Evolutionary conservation across 306 rosid species (phyloP), one percentile per base, ranked within the genome.

Genomic region (Coriaria nepalensis): DNA sequence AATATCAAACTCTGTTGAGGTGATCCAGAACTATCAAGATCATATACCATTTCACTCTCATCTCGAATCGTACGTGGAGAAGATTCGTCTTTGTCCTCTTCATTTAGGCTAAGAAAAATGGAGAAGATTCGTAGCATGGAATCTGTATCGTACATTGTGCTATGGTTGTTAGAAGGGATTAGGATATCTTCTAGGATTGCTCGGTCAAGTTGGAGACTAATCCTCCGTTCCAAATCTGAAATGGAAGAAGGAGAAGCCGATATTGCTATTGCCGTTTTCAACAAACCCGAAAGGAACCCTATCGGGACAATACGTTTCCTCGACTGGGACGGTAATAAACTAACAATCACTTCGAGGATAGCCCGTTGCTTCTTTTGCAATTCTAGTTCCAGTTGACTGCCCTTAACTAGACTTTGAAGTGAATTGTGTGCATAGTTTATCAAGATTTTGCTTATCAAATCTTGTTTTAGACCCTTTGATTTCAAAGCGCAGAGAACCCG

Each of bases 241-340:
- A 66, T 81, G 66, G 83, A 71, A 3, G 44, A 12, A n/a, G 42
- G 49, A 3, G 92, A 77, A 1, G 90, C 78, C 43, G 40, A 54
- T 35, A 90, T 78, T 52, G 66, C 73, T 37, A 59, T 81, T 2
- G 85, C 87, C n/a, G 94, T 77, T 0, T 95, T 78, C 49, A 85
- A 87, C n/a, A 85, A 71, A 56, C 85, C 79, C 60, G 95, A 90
- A 62, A 90, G 87, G 75, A 90, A 90, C 65, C 79, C 72, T 60
- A 85, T 73, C 4, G 87, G 98, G 15, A 90, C 68, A 5, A 79
- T 69, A 0, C 85, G 78, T 60, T 81, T 90, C 70, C 85, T 95
- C 0, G 79, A 14, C 29, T 20, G 29, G 29, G 29, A 1, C 0
- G 98, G 95, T 5, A 90, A 78, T 43, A 85, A 75, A 12, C 76